Evolutionary conservation across 1,139 yeast genomes (phyloP).

Genomic region (Geotrichum carabidarum): DNA sequence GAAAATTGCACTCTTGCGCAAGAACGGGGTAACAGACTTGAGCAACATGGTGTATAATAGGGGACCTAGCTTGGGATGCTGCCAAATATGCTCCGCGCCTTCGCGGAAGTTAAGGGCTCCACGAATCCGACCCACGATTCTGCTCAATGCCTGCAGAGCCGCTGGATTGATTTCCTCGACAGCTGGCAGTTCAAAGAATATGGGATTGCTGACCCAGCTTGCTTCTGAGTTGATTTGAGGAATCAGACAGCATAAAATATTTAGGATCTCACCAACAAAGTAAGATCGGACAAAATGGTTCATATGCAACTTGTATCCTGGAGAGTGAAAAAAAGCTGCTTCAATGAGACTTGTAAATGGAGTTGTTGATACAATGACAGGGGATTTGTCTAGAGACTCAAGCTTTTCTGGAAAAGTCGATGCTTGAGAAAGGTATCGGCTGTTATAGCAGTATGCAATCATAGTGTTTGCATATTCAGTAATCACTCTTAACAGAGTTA

Average conservation of each 20-base stretch:
- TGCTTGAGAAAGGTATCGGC: background rate
- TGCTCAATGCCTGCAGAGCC: conserved; percentile 20
- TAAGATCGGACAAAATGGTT: conserved; percentile 24
- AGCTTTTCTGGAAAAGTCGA: conserved; percentile 2
- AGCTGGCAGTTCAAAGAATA: conserved; percentile 25
- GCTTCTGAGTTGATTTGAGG: conserved; percentile 21
- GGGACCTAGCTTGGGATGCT: conserved; percentile 9
- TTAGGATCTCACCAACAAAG: conserved; percentile 24
- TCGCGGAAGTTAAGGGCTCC: conserved; percentile 18
- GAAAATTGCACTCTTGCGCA: conserved; percentile 62
- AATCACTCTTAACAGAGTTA: conserved; percentile 55
- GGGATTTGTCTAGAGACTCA: conserved; percentile 6
- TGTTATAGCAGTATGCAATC: conserved; percentile 16
- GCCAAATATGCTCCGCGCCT: conserved; percentile 12
- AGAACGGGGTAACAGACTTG: conserved; percentile 58
- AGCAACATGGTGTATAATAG: conserved; percentile 50
- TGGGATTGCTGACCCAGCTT: conserved; percentile 25
- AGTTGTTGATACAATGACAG: conserved; percentile 1
- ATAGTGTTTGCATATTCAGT: conserved; percentile 29
- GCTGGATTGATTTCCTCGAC: conserved; percentile 18
- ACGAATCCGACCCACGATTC: conserved; percentile 21
- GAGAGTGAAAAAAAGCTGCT: conserved; percentile 25
- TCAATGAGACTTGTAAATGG: conserved; percentile 29
- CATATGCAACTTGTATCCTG: conserved; percentile 24
- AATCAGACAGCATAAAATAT: conserved; percentile 22